These are phyloP conservation scores for Deinandra increscens DNA, from an alignment of 129 eudicot genomes.

Conservation along the genomic window DNA sequence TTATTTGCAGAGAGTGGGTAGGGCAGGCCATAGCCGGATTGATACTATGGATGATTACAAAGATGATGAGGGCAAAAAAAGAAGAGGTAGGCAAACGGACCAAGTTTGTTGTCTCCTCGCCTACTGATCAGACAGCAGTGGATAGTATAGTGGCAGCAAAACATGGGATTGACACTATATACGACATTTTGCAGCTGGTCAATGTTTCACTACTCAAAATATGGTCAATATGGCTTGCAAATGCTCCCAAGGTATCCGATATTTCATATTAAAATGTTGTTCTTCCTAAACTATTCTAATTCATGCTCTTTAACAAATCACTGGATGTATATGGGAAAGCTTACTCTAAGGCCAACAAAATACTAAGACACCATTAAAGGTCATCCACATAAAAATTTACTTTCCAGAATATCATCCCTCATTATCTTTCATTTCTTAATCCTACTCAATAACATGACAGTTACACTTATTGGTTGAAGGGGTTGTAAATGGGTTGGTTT, in stretches of 20 bases:
- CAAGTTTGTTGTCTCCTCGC: constrained; percentile 48
- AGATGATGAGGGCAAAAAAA: constrained; percentile 49
- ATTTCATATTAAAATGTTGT: not conserved
- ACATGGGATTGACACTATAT: constrained; percentile 50
- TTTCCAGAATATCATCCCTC: not conserved
- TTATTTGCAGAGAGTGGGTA: constrained; percentile 62
- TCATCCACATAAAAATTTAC: not conserved
- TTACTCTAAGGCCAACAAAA: not conserved
- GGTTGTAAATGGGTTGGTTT: too few species aligned
- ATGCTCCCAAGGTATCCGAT: constrained; percentile 63
- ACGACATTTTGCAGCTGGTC: constrained; percentile 41
- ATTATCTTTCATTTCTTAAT: not conserved
- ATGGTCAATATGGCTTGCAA: constrained; percentile 60
- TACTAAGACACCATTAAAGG: not conserved
- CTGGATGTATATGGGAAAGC: not conserved
- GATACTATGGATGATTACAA: constrained; percentile 48
- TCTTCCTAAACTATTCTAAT: not conserved
- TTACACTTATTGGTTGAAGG: too few species aligned
- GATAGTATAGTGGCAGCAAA: constrained; percentile 83
- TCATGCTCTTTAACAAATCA: not conserved
- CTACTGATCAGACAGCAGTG: constrained; percentile 55
- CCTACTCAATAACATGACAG: too few species aligned
- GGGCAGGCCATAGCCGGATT: constrained; percentile 61
- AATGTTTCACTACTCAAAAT: constrained; percentile 62
- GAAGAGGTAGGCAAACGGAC: constrained; percentile 30